Evolutionary conservation across 257 asterid genomes (phyloP), one percentile per base, ranked within the genome.

Genomic region (Ballota nigra): DNA sequence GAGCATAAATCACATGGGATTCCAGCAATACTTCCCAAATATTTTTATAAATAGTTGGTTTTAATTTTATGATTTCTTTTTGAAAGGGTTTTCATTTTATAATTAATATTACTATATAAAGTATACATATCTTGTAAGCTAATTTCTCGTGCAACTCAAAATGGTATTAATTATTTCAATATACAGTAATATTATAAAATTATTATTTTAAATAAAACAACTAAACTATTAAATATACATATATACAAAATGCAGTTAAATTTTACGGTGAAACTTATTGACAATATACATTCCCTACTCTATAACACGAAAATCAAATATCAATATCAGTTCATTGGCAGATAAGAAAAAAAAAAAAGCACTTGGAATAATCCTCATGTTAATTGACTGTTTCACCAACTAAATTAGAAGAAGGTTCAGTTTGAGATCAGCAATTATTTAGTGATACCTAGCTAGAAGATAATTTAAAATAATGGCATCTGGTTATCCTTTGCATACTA

Each of bases 391-490:
- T 75, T 78, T 41, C 61, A 73, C 83, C 79, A 69, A 81, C 80
- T 72, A 77, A 74, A 77, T 66, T 31, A 76, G 18, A 36, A 20
- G 43, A 70, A 64, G 73, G 57, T 70, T 76, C 29, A 67, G 72
- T 69, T 49, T 63, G 75, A 67, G 69, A 79, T 77, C 66, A 64
- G 60, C 69, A 78, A 36, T 52, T 78, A 41, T 22, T 24, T 61
- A 63, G 66, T 63, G 63, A 38, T 51, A 56, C n/a, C 24, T 60
- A 62, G 23, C 24, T 60, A 62, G 23, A 79, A 82, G 96, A 85
- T 90, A 83, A 82, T 75, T 47, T 83, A 81, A 10, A 74, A 75
- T 70, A 84, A 71, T 80, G 22, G 68, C 40, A 40, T 66, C 23
- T 43, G 66, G n/a, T 70, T 69, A 64, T 63, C 74, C 52, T 43